Percentiles rank a stretch among this genome's conserved stretches.
Evolutionary conservation across 257 asterid species (phyloP).

Genomic region (Solanum neorickii): DNA sequence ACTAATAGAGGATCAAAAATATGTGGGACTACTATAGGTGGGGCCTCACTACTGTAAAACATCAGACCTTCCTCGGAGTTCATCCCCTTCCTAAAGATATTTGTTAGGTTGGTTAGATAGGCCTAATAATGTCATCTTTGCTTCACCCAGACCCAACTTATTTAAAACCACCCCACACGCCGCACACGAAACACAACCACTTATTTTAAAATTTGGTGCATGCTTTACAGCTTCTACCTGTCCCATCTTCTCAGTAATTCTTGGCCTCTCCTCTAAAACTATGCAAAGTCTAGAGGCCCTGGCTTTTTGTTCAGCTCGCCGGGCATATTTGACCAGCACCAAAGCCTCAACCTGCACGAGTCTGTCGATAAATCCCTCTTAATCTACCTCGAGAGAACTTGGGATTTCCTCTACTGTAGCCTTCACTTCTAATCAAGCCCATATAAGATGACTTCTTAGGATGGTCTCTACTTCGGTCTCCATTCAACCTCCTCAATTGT

Average conservation of each 20-base stretch:
- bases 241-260: background rate
- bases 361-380: background rate
- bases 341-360: background rate
- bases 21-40: background rate
- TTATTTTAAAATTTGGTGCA: background rate
- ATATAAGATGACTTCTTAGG: background rate
- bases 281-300: background rate
- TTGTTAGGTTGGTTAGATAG: background rate
- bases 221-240: background rate
- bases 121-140: background rate
- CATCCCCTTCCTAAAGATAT: background rate
- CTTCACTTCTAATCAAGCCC: background rate
- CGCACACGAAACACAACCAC: background rate
- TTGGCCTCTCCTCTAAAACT: background rate
- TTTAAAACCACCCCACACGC: background rate
- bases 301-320: background rate
- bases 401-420: background rate
- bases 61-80: background rate
- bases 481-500: background rate
- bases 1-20: background rate
- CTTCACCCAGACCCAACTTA: background rate
- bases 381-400: background rate
- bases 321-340: background rate
- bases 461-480: background rate
- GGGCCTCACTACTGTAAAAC: background rate